These are phyloP conservation scores for Tolypocladium tundrense DNA, from an alignment of 2,329 filamentous ascomycete genomes.

Conservation along the genomic window DNA sequence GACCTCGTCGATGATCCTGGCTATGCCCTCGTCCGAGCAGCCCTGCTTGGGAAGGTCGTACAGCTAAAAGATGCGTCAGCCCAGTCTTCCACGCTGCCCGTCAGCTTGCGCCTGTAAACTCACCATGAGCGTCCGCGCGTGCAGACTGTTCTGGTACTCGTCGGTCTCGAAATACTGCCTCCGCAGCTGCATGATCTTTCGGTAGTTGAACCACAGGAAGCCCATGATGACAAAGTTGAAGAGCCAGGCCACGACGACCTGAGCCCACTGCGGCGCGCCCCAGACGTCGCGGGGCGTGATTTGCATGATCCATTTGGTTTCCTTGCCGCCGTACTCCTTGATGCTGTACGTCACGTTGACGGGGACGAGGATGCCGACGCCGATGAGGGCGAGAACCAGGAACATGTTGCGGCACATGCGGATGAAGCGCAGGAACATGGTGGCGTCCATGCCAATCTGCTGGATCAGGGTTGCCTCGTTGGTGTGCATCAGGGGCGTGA, in stretches of 20 bases:
- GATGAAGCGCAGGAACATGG: conserved; percentile 78
- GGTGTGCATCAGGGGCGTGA: conserved; percentile 66
- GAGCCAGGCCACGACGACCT: conserved; percentile 48
- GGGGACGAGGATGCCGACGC: conserved; percentile 70
- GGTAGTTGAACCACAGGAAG: conserved; percentile 89
- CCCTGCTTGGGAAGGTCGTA: conserved; percentile 74
- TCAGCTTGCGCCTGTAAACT: conserved; percentile 7
- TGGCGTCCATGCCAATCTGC: conserved; percentile 84
- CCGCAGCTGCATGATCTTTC: conserved; percentile 58
- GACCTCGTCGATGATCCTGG: conserved; percentile 70
- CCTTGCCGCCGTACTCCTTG: conserved; percentile 10
- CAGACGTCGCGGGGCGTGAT: conserved; percentile 50
- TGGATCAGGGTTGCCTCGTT: conserved; percentile 68
- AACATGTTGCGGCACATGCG: conserved; percentile 93
- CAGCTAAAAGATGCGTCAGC: conserved; percentile 40
- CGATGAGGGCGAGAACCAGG: conserved; percentile 57
- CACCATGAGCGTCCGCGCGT: conserved; percentile 62
- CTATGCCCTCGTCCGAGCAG: conserved; percentile 76
- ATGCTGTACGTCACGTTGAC: conserved; percentile 51
- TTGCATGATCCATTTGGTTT: conserved; percentile 38
- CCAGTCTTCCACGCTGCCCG: not conserved
- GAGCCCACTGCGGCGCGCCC: conserved; percentile 45
- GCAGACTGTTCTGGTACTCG: conserved; percentile 81
- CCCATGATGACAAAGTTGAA: conserved; percentile 67
- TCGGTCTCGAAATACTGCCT: conserved; percentile 73